Evolutionary conservation across 306 rosid genomes (phyloP), one percentile per base, ranked within the genome.

Genomic region (Arachis hypogaea): DNA sequence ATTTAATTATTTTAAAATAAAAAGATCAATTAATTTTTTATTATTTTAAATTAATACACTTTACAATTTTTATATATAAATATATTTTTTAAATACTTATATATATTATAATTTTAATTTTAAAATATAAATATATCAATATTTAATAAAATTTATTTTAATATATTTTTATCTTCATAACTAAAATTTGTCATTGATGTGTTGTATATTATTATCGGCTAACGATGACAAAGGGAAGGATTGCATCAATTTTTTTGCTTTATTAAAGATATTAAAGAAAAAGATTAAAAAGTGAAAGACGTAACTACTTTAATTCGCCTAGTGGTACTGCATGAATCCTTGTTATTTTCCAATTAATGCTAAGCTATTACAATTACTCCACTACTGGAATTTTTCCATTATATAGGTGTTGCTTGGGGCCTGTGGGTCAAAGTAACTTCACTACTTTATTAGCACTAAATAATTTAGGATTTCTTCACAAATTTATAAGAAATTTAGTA

Each of bases 271-370:
- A 55, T 7, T 14, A 62, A 78, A 59, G 47, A 22, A 56, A 56
- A 43, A 78, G 14, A 46, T 45, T 18, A 47, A 78, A 71, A 56
- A 64, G 77, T 9, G 55, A 78, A 78, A 56, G 63, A 45, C 49
- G 40, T 12, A 66, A 59, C 68, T 75, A 41, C 78, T 47, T 47
- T 47, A 47, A 47, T 76, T 54, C 7, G 76, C 73, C 66, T 72
- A 60, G 84, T 80, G 74, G 86, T 18, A 11, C 36, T 9, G 50
- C 64, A 45, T 41, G 69, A 76, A 38, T 18, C 72, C 54, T 41
- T 63, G 68, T 47, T 68, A 78, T 52, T 64, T 69, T 76, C 81
- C 33, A 69, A 69, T 69, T 72, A 63, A 70, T 71, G 66, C 42
- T 5, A 67, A 76, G 78, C 75, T 47, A 9, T n/a, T n/a, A 66